Conservation (phyloP, 192 early-diverging fungal species). For the Dissophora ornata region DNA sequence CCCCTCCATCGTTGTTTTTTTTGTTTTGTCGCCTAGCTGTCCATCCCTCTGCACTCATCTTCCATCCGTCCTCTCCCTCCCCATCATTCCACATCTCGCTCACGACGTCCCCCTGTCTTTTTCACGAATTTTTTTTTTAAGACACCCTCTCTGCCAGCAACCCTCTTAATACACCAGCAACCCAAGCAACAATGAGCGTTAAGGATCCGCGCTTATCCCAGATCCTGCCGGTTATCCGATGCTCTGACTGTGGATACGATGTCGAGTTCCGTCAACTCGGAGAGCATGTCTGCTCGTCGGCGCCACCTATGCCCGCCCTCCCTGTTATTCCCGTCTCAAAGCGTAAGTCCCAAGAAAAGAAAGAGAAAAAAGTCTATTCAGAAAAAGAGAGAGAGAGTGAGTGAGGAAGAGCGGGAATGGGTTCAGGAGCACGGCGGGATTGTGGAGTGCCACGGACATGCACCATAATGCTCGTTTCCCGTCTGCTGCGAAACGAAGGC, state of each 20-base stretch:
- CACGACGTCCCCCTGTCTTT: constrained; percentile 3
- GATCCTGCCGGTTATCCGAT: constrained; percentile 65
- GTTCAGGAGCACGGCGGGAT: too few relatives aligned
- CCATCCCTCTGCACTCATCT: not conserved
- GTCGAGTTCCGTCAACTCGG: constrained; percentile 63
- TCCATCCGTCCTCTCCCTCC: not conserved
- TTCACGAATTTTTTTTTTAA: not conserved
- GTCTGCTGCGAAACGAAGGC: too few relatives aligned
- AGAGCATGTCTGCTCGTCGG: constrained; percentile 64
- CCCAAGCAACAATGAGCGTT: constrained; percentile 2
- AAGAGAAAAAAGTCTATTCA: not conserved
- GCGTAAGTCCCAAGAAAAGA: constrained; percentile 13
- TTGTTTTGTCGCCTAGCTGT: not conserved
- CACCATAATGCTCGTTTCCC: too few relatives aligned
- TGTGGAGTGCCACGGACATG: too few relatives aligned
- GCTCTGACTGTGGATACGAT: constrained; percentile 67
- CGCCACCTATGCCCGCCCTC: constrained; percentile 60
- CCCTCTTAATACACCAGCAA: not conserved
- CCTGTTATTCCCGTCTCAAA: constrained; percentile 41
- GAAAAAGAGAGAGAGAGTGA: constrained; percentile 1
- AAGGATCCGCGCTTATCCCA: constrained; percentile 64
- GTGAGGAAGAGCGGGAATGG: not conserved
- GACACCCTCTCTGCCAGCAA: not conserved
- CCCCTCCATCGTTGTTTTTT: constrained; percentile 1
- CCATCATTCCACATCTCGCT: constrained; percentile 7